Evolutionary conservation across 768 basidiomycete genomes (phyloP), one percentile per base, ranked within the genome.

Genomic region (Suillus bovinus): DNA sequence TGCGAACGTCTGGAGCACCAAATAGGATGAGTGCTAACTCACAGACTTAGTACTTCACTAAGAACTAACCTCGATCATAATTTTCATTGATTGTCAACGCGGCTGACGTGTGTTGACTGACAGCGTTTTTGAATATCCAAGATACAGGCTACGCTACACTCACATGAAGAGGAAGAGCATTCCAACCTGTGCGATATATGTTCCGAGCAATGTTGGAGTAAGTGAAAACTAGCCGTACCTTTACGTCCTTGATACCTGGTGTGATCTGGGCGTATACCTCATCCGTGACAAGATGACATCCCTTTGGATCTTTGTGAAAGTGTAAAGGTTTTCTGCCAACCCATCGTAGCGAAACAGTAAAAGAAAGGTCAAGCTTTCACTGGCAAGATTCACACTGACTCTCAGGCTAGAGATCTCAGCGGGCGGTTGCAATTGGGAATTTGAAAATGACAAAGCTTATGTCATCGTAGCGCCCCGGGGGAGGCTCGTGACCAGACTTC

Each of bases 111-210:
- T 95, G 91, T 72, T 87, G 84, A 53, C 85, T 87, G 63, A 82
- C 76, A 54, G 76, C 75, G 60, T 42, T 61, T 61, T 36, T 64
- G 36, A 59, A 69, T 67, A 41, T 59, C 66, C 17, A 27, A 33
- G 29, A 31, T 49, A 36, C 5, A 24, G 31, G 53, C 38, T 17
- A 31, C 31, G 29, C 38, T 34, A 61, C 52, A 77, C 86, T 66
- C 72, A 89, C 91, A 96, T 92, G 77, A 94, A 94, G 39, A 97
- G 84, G 74, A 89, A 93, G 57, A 96, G 76, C 82, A 97, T 92
- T 38, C 95, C 95, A 66, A 89, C 83, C 89, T 94, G 60, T 11
- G 55, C 55, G n/a, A 10, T 36, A 56, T 55, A 16, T 55, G 46
- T 57, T 57, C 52, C 22, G n/a, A 59, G 31, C 27, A 42, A 10